A percentile compares a stretch with the other conserved stretches of the same genome.
These are phyloP conservation scores for Gilbertella persicaria DNA, from an alignment of 371 early-diverging fungal species.

Conservation along the genomic window DNA sequence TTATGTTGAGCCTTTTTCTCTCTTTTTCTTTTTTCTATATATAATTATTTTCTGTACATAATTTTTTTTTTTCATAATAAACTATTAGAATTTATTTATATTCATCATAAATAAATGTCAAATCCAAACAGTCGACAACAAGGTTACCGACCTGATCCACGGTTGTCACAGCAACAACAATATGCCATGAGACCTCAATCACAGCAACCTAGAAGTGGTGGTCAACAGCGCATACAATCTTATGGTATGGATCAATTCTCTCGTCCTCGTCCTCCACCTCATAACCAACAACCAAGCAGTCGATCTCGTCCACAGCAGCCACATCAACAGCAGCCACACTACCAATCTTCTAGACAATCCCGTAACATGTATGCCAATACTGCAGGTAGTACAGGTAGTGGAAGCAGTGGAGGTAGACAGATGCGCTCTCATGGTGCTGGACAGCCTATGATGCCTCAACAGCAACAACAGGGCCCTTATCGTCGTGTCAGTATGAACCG, in stretches of 20 bases:
- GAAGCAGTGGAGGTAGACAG: conserved; percentile 7
- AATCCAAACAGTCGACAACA: conserved; percentile 23
- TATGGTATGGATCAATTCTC: conserved; percentile 19
- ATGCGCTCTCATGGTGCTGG: conserved; percentile 6
- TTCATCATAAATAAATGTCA: conserved; percentile 10
- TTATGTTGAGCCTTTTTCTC: too few relatives aligned
- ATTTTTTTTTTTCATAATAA: conserved; percentile 1
- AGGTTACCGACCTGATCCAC: conserved; percentile 17
- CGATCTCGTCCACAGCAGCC: neutral
- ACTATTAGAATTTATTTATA: neutral
- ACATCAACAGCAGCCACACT: neutral
- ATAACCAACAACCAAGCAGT: conserved; percentile 1
- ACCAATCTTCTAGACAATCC: conserved; percentile 2
- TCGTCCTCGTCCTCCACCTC: conserved; percentile 21
- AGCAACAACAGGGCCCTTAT: conserved; percentile 17
- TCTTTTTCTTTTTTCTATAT: conserved; percentile 4
- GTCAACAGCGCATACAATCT: conserved; percentile 10
- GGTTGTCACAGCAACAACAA: conserved; percentile 15
- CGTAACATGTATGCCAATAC: neutral
- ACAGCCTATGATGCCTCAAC: conserved; percentile 10
- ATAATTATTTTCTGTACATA: conserved; percentile 6
- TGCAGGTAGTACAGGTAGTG: conserved; percentile 3
- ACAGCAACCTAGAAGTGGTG: conserved; percentile 2
- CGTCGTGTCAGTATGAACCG: conserved; percentile 34
- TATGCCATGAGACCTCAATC: conserved; percentile 16